Conservation (phyloP, 345 rosid species). For the Lepidium africanum region DNA sequence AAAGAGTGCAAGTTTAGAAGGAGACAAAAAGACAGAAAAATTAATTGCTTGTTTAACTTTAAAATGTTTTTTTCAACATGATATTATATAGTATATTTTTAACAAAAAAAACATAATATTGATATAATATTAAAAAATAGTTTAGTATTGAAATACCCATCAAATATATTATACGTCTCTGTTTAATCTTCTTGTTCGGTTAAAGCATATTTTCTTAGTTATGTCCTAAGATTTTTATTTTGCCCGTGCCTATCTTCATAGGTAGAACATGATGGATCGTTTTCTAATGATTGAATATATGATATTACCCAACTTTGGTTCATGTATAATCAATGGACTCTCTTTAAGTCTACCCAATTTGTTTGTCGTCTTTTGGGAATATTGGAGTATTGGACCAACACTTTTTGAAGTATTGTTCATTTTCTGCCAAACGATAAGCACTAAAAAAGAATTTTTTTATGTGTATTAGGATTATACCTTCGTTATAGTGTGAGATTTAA, state of each 20-base stretch:
- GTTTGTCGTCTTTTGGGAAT: not conserved
- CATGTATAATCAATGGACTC: not conserved
- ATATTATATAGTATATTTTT: no score
- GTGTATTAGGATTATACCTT: no score
- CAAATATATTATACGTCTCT: no score
- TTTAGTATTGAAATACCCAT: no score
- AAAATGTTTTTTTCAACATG: not conserved
- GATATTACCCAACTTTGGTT: not conserved
- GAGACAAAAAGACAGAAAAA: no score
- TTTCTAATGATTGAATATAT: constrained; percentile 7
- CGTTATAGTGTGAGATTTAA: no score
- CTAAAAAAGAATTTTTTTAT: not conserved
- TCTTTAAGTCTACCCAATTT: not conserved
- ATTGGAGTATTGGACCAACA: constrained; percentile 7
- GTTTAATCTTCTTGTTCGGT: not conserved
- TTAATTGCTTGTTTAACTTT: not conserved
- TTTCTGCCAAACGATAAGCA: constrained; percentile 12
- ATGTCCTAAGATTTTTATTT: not conserved
- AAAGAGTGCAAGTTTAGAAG: not conserved
- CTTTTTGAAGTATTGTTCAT: not conserved
- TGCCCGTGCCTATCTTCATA: constrained; percentile 4
- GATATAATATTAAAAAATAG: no score
- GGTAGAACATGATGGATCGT: not conserved
- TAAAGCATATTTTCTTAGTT: not conserved
- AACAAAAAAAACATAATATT: no score